These are phyloP conservation scores for Rhizoclosmatium globosum DNA, from an alignment of 192 early-diverging fungal species.

Conservation along the genomic window DNA sequence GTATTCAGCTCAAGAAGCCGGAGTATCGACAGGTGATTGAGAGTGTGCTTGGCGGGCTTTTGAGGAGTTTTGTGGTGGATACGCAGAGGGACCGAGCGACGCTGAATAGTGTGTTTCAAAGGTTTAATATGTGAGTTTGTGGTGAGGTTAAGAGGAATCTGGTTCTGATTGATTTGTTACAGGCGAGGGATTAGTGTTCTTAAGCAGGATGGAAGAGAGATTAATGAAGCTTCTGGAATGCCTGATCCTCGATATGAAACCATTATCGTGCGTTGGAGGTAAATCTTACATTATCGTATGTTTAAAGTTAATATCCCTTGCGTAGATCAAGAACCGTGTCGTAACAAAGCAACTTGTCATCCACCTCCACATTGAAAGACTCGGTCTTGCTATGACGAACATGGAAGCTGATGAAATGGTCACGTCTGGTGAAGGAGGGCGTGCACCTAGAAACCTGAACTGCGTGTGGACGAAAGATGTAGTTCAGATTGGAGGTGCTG, in stretches of 20 bases:
- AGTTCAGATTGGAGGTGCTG: conserved; percentile 45
- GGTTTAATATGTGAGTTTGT: not conserved
- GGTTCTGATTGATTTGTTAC: not conserved
- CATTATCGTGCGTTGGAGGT: conserved; percentile 31
- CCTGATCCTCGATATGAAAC: conserved; percentile 33
- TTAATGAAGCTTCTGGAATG: not conserved
- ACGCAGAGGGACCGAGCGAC: conserved; percentile 36
- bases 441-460: conserved; percentile 46
- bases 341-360: conserved; percentile 45
- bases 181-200: conserved; percentile 4
- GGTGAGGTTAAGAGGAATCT: not conserved
- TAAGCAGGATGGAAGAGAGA: conserved; percentile 15
- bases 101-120: conserved; percentile 4
- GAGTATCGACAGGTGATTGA: conserved; percentile 45
- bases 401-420: conserved; percentile 51
- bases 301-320: not conserved
- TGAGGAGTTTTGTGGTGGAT: conserved; percentile 50
- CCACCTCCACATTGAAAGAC: conserved; percentile 48
- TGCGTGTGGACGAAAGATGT: conserved; percentile 51
- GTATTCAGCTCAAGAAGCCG: conserved; percentile 43
- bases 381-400: conserved; percentile 47
- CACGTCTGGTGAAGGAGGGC: not conserved
- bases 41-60: conserved; percentile 35
- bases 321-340: conserved; percentile 37
- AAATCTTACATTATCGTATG: not conserved